A percentile compares a stretch with the other conserved stretches of the same genome.
Evolutionary conservation across 441 rosid species (phyloP).

Genomic region (Mallotus repandus): DNA sequence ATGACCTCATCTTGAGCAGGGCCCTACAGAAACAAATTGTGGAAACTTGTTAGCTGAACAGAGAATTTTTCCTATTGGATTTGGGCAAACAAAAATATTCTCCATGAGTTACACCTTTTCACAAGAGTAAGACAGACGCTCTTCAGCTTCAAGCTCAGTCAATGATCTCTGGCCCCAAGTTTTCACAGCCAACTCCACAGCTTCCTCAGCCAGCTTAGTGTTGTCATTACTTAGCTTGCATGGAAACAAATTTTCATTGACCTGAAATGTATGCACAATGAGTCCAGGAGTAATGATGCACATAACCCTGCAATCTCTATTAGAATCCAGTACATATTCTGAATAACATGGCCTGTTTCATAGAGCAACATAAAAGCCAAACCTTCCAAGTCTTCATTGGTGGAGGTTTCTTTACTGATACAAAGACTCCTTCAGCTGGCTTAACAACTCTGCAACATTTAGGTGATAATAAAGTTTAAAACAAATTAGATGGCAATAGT

Average conservation of each 20-base stretch:
- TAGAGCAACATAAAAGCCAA: slow-evolving; percentile 17
- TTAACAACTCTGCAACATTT: slow-evolving; percentile 64
- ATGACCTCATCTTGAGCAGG: slow-evolving; percentile 93
- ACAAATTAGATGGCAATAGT: neutral
- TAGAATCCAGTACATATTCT: neutral
- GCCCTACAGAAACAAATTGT: slow-evolving; percentile 47
- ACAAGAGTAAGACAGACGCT: slow-evolving; percentile 88
- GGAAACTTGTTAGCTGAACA: slow-evolving; percentile 3
- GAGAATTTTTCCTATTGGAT: slow-evolving; percentile 6
- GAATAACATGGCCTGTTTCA: slow-evolving; percentile 19
- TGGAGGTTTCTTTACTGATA: slow-evolving; percentile 86
- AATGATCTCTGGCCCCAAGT: slow-evolving; percentile 87
- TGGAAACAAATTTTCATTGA: slow-evolving; percentile 82
- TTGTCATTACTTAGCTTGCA: slow-evolving; percentile 71
- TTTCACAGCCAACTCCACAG: slow-evolving; percentile 74
- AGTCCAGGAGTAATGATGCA: slow-evolving; percentile 13
- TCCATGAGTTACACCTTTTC: slow-evolving; percentile 63
- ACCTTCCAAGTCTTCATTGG: slow-evolving; percentile 95
- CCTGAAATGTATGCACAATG: slow-evolving; percentile 44
- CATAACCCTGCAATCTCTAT: neutral
- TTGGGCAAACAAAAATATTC: slow-evolving; percentile 7
- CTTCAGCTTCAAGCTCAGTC: slow-evolving; percentile 96
- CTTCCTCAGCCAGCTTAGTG: slow-evolving; percentile 75
- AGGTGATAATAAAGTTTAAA: slow-evolving; percentile 5
- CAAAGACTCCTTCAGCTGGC: slow-evolving; percentile 76